phyloP scores from a whole-genome alignment of 148 eudicot genomes.

The Vaccinium corymbosum region DNA sequence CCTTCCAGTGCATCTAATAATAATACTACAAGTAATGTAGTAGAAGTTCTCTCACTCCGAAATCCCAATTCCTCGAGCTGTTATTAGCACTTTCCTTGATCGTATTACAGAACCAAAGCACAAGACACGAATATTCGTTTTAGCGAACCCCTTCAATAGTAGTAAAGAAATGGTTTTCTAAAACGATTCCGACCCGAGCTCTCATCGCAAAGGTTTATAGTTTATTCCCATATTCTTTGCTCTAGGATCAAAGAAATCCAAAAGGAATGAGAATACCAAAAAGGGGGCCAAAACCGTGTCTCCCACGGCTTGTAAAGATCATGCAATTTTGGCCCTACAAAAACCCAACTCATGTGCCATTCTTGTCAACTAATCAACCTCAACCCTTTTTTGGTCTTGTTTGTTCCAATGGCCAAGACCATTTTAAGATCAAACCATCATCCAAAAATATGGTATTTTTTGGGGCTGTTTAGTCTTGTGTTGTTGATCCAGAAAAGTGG shows the following conservation, averaged over 20 bases:
- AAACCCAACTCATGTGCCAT: constrained; percentile 29
- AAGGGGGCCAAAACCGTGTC: constrained; percentile 48
- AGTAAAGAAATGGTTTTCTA: not conserved
- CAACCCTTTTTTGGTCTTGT: constrained; percentile 7
- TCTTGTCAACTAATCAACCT: not conserved
- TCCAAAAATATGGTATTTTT: constrained; percentile 14
- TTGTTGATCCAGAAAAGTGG: constrained; percentile 40
- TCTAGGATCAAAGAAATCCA: constrained; percentile 48
- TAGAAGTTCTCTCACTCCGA: too few species aligned
- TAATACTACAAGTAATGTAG: too few species aligned
- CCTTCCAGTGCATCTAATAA: too few species aligned
- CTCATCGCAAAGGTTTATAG: not conserved
- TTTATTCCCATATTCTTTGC: constrained; percentile 44
- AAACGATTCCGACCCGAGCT: not conserved
- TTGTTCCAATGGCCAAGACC: constrained; percentile 29
- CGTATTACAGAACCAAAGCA: constrained; percentile 22
- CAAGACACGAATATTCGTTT: constrained; percentile 49
- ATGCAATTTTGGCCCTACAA: constrained; percentile 39
- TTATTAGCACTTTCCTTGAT: too few species aligned
- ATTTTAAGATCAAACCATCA: constrained; percentile 8
- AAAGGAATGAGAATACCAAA: constrained; percentile 17
- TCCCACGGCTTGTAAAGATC: constrained; percentile 41
- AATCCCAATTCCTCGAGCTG: too few species aligned
- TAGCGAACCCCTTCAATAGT: too few species aligned
- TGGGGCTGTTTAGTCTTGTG: constrained; percentile 41